Conservation (phyloP, 2,329 filamentous ascomycete species). For the Sclerotinia subarctica region DNA sequence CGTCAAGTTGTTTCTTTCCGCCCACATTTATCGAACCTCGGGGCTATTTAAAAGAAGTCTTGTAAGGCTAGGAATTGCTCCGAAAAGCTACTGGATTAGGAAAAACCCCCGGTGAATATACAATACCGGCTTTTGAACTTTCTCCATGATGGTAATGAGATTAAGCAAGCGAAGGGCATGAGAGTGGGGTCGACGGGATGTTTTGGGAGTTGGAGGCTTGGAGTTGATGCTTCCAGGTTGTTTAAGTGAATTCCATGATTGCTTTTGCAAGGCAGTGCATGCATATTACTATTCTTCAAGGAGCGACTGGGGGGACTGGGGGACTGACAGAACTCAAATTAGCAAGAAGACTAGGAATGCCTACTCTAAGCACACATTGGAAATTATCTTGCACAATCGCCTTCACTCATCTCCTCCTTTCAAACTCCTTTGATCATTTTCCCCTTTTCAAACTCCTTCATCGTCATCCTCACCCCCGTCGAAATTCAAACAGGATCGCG, state of each 20-base stretch:
- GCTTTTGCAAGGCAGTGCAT: not conserved
- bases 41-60: not conserved
- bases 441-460: not conserved
- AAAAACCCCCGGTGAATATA: not conserved
- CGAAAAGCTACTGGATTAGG: not conserved
- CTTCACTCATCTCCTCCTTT: not conserved
- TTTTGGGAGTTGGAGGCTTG: not conserved
- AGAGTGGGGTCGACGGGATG: not conserved
- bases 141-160: not conserved
- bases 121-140: not conserved
- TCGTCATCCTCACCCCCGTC: not conserved
- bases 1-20: not conserved
- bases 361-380: not conserved
- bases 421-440: too few species aligned
- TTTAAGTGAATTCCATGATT: not conserved
- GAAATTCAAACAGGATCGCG: not conserved
- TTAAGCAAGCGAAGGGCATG: not conserved
- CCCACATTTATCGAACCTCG: not conserved
- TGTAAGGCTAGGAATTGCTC: not conserved
- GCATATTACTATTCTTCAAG: not conserved
- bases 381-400: not conserved
- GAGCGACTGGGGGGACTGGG: not conserved
- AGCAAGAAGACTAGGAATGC: not conserved
- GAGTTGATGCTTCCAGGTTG: not conserved
- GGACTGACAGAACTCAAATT: not conserved